phyloP scores from a whole-genome alignment of 2,329 filamentous ascomycete genomes.

The Microdochium paspali region DNA sequence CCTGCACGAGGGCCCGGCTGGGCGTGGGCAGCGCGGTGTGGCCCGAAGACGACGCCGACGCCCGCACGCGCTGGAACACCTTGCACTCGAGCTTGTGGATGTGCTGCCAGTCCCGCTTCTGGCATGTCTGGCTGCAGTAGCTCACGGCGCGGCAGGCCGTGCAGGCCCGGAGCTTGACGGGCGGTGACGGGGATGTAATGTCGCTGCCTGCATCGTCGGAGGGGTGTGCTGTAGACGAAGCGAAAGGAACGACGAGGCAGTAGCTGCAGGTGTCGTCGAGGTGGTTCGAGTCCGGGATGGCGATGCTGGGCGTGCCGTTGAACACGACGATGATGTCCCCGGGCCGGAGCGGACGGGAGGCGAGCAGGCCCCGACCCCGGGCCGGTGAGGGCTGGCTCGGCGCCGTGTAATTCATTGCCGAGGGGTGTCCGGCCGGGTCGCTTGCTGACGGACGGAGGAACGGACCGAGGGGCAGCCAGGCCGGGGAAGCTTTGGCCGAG shows the following conservation, averaged over 20 bases:
- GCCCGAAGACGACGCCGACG: conserved; percentile 10
- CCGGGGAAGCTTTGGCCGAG: too few species aligned
- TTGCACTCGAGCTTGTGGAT: conserved; percentile 40
- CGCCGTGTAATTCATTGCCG: not conserved
- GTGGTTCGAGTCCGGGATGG: conserved; percentile 34
- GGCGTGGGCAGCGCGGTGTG: conserved; percentile 39
- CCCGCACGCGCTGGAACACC: conserved; percentile 28
- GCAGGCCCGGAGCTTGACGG: conserved; percentile 28
- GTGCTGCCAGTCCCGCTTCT: conserved; percentile 41
- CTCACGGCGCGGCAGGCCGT: conserved; percentile 40
- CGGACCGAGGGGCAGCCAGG: too few species aligned
- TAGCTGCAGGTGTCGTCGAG: conserved; percentile 35
- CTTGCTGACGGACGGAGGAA: too few species aligned
- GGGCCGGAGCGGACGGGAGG: conserved; percentile 30
- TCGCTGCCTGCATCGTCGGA: conserved; percentile 9
- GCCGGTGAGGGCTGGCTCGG: conserved; percentile 2
- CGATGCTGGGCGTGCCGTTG: conserved; percentile 26
- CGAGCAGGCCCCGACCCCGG: conserved; percentile 35
- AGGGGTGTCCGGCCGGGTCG: too few species aligned
- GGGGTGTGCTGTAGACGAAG: too few species aligned
- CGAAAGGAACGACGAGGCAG: conserved; percentile 33
- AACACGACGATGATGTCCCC: conserved; percentile 38
- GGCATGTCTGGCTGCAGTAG: conserved; percentile 47
- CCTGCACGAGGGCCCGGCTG: conserved; percentile 42
- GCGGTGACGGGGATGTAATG: conserved; percentile 4